These are phyloP conservation scores for Discostella stelligera DNA, from an alignment of 352 stramenopile genomes.

Conservation along the genomic window DNA sequence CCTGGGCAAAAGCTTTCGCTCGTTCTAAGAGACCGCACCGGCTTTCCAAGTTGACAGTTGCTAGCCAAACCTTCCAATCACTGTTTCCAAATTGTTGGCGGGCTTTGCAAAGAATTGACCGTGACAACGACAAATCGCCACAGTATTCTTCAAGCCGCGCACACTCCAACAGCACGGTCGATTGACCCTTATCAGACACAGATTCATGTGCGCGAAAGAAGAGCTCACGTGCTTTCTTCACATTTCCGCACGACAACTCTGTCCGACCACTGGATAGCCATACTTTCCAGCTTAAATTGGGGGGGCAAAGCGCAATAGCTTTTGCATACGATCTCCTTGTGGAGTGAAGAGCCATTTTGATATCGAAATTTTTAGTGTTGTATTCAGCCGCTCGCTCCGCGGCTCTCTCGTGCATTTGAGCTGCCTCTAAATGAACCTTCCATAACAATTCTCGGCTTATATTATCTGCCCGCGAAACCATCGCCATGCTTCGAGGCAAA, in stretches of 20 bases:
- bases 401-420: conserved; percentile 84
- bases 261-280: conserved; percentile 85
- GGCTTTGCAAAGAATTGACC: conserved; percentile 81
- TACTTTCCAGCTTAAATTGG: conserved; percentile 86
- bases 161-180: conserved; percentile 85
- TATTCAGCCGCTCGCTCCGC: conserved; percentile 40
- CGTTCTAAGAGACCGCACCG: conserved; percentile 66
- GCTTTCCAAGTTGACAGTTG: conserved; percentile 85
- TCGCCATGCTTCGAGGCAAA: conserved; percentile 60
- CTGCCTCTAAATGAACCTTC: conserved; percentile 87
- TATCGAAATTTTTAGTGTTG: conserved; percentile 35
- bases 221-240: conserved; percentile 68
- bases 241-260: conserved; percentile 78
- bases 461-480: conserved; percentile 66
- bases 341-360: conserved; percentile 17
- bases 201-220: conserved; percentile 82
- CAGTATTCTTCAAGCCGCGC: conserved; percentile 85
- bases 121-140: conserved; percentile 75
- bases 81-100: conserved; percentile 59
- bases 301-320: conserved; percentile 82
- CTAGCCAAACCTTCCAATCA: conserved; percentile 87
- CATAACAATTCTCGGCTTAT: conserved; percentile 87
- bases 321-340: conserved; percentile 69
- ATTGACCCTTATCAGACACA: conserved; percentile 84
- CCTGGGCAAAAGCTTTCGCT: conserved; percentile 72